Evolutionary conservation across 2,329 filamentous ascomycete species (phyloP), one percentile per base, ranked within the genome.

Genomic region (Sporothrix pseudoabietina): DNA sequence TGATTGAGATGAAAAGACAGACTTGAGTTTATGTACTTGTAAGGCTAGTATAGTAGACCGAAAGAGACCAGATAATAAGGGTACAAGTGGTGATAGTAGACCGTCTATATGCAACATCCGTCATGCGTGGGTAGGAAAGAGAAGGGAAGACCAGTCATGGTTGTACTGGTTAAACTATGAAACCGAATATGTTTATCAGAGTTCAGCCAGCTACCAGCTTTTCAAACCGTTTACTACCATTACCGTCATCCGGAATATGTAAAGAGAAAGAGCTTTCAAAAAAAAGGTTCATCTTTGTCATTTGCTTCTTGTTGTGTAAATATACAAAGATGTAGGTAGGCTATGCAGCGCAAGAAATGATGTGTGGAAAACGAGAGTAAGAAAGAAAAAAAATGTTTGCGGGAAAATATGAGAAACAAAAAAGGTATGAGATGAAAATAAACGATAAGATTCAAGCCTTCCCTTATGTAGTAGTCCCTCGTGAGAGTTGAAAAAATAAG

Each of bases 81-180:
- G 16, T n/a, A 12, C 32, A 35, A 35, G 22, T 66, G 44, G n/a
- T 30, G 10, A 66, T 44, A 49, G 14, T 35, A 7, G 10, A 54
- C 30, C 35, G 65, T 76, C 71, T 74, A 73, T 75, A 74, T 76
- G 74, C 71, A 74, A 72, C 47, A 72, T 74, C 68, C 72, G 59
- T 74, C 66, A 73, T 73, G 71, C 68, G 49, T 71, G 55, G 65
- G 49, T 7, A 69, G 16, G 12, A 16, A 54, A 69, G 30, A 26
- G 10, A 32, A 14, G n/a, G 65, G 9, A 44, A 14, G 12, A 6
- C 8, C 47, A n/a, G 14, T 54, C 8, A 6, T 2, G 2, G 39
- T 16, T 32, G 30, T 22, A 4, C 59, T 72, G 71, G 12, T 16
- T 44, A 49, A 32, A n/a, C 35, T 3, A 61, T 61, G 54, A 71